phyloP scores from a whole-genome alignment of 2,329 filamentous ascomycete genomes.

The Alternaria incomplexa region DNA sequence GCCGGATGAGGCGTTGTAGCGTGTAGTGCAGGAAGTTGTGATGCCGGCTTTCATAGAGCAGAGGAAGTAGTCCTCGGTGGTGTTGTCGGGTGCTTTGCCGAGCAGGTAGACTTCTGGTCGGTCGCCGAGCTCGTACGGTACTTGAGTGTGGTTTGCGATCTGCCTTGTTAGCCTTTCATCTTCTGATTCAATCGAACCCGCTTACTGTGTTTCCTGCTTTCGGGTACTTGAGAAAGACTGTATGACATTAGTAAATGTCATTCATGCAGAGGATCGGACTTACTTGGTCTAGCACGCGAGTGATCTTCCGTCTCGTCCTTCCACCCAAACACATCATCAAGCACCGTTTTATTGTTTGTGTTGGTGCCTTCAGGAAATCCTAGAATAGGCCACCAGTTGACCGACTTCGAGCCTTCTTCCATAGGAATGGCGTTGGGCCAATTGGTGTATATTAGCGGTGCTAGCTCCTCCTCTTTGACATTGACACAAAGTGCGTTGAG shows the following conservation, averaged over 20 bases:
- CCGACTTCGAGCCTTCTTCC: conserved; percentile 5
- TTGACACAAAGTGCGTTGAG: conserved; percentile 8
- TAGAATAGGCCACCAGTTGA: conserved; percentile 9
- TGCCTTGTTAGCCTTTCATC: background rate
- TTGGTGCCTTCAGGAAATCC: conserved; percentile 5
- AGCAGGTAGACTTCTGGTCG: conserved; percentile 10
- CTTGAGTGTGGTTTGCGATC: conserved; percentile 10
- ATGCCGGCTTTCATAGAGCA: conserved; percentile 10
- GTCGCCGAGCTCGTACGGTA: background rate
- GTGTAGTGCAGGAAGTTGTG: conserved; percentile 6
- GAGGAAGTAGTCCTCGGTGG: conserved; percentile 7
- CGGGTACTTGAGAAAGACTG: conserved; percentile 8
- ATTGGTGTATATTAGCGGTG: conserved; percentile 5
- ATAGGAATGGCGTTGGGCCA: conserved; percentile 6
- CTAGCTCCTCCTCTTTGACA: conserved; percentile 5
- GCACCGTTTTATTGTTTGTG: conserved; percentile 7
- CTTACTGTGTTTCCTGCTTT: conserved; percentile 9
- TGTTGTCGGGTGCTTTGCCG: conserved; percentile 7
- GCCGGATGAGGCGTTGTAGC: conserved; percentile 10
- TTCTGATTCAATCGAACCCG: fast-evolving
- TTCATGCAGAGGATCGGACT: background rate
- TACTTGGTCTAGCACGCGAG: conserved; percentile 6
- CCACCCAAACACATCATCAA: conserved; percentile 10
- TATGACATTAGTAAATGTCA: background rate
- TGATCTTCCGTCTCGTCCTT: conserved; percentile 5